Conservation (phyloP, 2,329 filamentous ascomycete genomes). For the Verticillium zaregamsianum region DNA sequence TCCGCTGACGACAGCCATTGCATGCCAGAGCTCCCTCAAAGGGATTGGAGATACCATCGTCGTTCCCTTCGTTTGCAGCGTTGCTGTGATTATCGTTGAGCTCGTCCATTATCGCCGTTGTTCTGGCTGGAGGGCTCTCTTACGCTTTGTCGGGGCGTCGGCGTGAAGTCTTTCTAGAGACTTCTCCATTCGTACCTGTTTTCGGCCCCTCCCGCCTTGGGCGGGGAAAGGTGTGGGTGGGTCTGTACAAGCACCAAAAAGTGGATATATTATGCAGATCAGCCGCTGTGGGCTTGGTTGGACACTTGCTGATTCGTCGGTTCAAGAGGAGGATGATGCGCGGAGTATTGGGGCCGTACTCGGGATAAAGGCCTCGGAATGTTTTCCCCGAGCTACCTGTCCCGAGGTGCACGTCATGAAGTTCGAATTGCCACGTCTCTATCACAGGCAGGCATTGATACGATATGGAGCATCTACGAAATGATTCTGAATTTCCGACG, state of each 20-base stretch:
- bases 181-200: neutral
- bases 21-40: slow-evolving; percentile 5
- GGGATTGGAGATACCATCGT: neutral
- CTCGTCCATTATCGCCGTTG: neutral
- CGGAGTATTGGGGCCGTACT: too few species aligned
- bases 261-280: neutral
- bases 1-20: slow-evolving; percentile 9
- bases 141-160: neutral
- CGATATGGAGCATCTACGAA: too few species aligned
- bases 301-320: neutral
- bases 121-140: neutral
- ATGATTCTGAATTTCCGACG: too few species aligned
- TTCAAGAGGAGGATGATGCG: neutral
- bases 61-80: neutral
- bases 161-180: neutral
- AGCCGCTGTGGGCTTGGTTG: neutral
- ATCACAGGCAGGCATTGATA: too few species aligned
- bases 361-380: neutral
- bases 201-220: neutral
- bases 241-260: neutral
- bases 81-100: neutral
- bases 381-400: neutral
- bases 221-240: neutral
- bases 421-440: neutral
- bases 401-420: neutral